phyloP scores from a whole-genome alignment of 2,329 filamentous ascomycete species.

The Hypoxylon sp. region DNA sequence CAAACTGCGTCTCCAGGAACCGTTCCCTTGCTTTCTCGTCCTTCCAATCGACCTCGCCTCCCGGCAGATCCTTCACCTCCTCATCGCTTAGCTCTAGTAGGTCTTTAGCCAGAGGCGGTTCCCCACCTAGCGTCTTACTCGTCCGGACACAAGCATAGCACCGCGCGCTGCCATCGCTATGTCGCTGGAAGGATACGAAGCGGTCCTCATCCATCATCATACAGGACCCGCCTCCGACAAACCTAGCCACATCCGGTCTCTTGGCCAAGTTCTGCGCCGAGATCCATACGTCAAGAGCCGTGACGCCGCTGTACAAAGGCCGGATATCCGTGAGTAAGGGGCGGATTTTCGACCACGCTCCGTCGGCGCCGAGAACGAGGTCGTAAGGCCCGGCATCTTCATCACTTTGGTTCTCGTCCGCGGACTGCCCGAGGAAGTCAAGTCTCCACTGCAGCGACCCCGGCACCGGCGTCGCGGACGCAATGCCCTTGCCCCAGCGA shows the following conservation, averaged over 20 bases:
- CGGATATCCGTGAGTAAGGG: slow-evolving; percentile 49
- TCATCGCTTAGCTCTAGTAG: slow-evolving; percentile 33
- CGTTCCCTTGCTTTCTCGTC: slow-evolving; percentile 26
- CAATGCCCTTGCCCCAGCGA: slow-evolving; percentile 45
- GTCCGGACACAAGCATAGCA: slow-evolving; percentile 45
- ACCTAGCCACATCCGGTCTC: slow-evolving; percentile 54
- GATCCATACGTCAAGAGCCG: slow-evolving; percentile 55
- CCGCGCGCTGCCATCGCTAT: slow-evolving; percentile 42
- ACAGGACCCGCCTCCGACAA: slow-evolving; percentile 56
- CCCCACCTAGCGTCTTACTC: not conserved
- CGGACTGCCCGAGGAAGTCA: slow-evolving; percentile 10
- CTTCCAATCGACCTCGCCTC: slow-evolving; percentile 43
- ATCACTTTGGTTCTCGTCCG: not conserved
- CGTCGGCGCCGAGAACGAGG: slow-evolving; percentile 58
- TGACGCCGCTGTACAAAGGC: slow-evolving; percentile 60
- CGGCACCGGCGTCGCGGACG: slow-evolving; percentile 25
- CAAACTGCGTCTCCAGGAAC: slow-evolving; percentile 43
- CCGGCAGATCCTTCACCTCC: not conserved
- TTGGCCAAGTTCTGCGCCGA: slow-evolving; percentile 48
- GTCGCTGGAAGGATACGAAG: slow-evolving; percentile 45
- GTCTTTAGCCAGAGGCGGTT: slow-evolving; percentile 21
- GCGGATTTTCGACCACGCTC: slow-evolving; percentile 57
- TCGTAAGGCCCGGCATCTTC: slow-evolving; percentile 47
- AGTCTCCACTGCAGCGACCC: slow-evolving; percentile 29
- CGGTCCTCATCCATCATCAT: slow-evolving; percentile 53